phyloP scores from a whole-genome alignment of 2,329 filamentous ascomycete genomes.

The Amauroascus niger region DNA sequence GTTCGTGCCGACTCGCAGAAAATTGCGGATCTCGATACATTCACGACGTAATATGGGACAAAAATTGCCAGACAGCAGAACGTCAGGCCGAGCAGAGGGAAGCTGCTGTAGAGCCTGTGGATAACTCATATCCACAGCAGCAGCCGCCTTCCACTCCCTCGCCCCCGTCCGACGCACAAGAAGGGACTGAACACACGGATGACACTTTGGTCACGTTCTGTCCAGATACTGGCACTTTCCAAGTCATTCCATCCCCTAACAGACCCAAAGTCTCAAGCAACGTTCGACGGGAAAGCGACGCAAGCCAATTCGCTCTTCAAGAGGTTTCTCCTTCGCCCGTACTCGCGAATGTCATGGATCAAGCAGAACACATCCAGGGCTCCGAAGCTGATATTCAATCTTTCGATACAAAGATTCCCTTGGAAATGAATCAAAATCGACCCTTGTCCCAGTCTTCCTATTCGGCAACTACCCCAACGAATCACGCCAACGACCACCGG shows the following conservation, averaged over 20 bases:
- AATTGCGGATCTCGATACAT: slow-evolving; percentile 32
- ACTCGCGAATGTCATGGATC: background rate
- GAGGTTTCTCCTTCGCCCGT: background rate
- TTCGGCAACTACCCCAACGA: background rate
- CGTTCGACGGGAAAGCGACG: background rate
- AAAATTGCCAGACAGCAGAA: slow-evolving; percentile 9
- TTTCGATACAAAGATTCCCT: background rate
- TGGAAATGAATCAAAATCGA: background rate
- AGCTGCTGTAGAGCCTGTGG: background rate
- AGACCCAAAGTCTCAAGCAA: background rate
- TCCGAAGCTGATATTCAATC: background rate
- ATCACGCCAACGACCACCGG: background rate
- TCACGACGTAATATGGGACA: slow-evolving; percentile 31
- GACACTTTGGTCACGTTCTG: slow-evolving; percentile 36
- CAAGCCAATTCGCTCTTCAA: background rate
- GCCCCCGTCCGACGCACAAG: background rate
- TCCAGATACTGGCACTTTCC: slow-evolving; percentile 38
- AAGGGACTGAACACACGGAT: slow-evolving; percentile 16
- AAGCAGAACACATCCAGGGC: background rate
- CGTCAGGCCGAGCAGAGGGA: background rate
- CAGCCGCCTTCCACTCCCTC: background rate
- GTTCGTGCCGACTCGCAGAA: slow-evolving; percentile 41
- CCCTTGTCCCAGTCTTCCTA: background rate
- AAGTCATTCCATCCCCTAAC: slow-evolving; percentile 30
- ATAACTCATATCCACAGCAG: background rate